Evolutionary conservation across 225 moss, liverwort and hornwort genomes (phyloP).

Genomic region (Physcomitrium patens): DNA sequence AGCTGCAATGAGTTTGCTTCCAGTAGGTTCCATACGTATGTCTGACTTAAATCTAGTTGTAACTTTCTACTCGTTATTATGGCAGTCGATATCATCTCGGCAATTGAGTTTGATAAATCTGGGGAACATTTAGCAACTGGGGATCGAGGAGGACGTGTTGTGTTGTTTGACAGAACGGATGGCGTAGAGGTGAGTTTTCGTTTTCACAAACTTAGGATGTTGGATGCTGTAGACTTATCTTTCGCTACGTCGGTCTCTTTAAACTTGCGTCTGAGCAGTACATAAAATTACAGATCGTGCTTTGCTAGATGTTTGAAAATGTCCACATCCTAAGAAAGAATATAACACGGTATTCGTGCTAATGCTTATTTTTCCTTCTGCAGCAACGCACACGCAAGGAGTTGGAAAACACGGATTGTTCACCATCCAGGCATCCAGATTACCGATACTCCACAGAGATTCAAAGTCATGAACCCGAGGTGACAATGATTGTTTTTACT

Average conservation of each 20-base stretch:
- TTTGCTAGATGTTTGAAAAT: no score
- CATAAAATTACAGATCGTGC: no score
- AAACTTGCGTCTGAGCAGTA: no score
- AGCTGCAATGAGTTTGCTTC: no score
- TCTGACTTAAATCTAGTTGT: no score
- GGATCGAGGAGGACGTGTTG: constrained; percentile 56
- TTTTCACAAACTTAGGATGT: neutral
- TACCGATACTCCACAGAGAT: constrained; percentile 99
- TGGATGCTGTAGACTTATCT: neutral
- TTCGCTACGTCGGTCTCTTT: no score
- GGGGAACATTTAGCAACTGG: constrained; percentile 52
- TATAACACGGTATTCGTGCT: no score
- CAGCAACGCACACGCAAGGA: constrained; percentile 92
- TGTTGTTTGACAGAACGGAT: constrained; percentile 75
- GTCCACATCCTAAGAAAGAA: no score
- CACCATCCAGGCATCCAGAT: constrained; percentile 91
- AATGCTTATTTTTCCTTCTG: constrained; percentile 12
- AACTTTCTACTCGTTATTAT: no score
- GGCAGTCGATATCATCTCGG: constrained; percentile 2
- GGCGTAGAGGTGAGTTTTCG: constrained; percentile 66
- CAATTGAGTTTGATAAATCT: constrained; percentile 73
- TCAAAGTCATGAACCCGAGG: constrained; percentile 99
- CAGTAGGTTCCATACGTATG: no score
- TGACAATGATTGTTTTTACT: constrained; percentile 25
- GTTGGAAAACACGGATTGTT: constrained; percentile 87